These are phyloP conservation scores for Curvularia lunata DNA, from an alignment of 2,329 filamentous ascomycete genomes.

Conservation along the genomic window DNA sequence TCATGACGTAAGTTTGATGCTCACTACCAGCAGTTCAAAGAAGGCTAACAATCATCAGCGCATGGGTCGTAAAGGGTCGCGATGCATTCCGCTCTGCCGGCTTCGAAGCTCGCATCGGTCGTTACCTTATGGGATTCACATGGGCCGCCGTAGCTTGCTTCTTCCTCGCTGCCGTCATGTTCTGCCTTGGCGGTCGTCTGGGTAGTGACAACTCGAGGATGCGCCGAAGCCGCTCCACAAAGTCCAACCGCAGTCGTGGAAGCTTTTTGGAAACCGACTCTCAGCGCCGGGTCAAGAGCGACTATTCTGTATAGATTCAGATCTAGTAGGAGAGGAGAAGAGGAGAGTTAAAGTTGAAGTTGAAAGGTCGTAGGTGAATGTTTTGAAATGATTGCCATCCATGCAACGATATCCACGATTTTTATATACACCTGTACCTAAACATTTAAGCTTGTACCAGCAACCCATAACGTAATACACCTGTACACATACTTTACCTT, in stretches of 20 bases:
- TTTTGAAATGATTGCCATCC: not conserved
- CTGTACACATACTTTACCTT: not conserved
- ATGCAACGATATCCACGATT: conserved; percentile 31
- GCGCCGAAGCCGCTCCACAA: conserved; percentile 58
- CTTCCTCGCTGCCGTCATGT: conserved; percentile 70
- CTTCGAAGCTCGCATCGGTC: conserved; percentile 66
- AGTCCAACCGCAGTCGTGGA: conserved; percentile 51
- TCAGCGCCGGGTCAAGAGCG: conserved; percentile 43
- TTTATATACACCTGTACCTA: conserved; percentile 13
- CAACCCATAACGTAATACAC: conserved; percentile 5
- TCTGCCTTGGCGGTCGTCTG: conserved; percentile 66
- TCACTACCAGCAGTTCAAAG: conserved; percentile 5
- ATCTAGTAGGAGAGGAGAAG: not conserved
- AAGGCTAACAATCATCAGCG: conserved; percentile 51
- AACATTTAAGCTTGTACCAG: conserved; percentile 3
- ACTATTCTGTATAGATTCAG: conserved; percentile 14
- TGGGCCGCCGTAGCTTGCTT: conserved; percentile 74
- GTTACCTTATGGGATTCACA: conserved; percentile 75
- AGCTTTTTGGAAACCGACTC: conserved; percentile 63
- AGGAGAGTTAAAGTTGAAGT: not conserved
- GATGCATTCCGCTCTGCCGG: conserved; percentile 66
- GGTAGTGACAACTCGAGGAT: conserved; percentile 53
- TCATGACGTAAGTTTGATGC: conserved; percentile 72
- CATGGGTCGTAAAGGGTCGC: conserved; percentile 73
- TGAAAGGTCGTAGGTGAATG: not conserved